Evolutionary conservation across 257 asterid genomes (phyloP).

Genomic region (Salvia rosmarinus): DNA sequence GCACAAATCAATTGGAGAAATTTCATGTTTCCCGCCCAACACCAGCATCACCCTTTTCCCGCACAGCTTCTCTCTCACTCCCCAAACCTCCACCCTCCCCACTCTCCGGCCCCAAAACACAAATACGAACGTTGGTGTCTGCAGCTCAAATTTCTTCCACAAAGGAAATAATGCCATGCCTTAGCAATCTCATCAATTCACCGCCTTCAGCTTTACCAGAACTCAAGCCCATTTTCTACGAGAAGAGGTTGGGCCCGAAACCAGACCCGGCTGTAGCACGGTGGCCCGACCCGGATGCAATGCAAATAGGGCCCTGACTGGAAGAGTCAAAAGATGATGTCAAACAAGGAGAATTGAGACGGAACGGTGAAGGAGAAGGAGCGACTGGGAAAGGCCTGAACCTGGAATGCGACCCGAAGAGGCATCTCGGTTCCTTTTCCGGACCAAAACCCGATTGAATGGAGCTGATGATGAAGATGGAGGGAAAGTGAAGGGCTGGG

Average conservation of each 20-base stretch:
- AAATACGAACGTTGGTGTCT: not conserved
- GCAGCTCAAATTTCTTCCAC: slow-evolving; percentile 9
- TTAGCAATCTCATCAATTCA: slow-evolving; percentile 38
- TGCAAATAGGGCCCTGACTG: slow-evolving; percentile 14
- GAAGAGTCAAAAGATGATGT: slow-evolving; percentile 10
- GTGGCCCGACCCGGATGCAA: slow-evolving; percentile 27
- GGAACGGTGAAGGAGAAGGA: slow-evolving; percentile 22
- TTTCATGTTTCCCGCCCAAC: slow-evolving; percentile 65
- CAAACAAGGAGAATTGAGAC: slow-evolving; percentile 12
- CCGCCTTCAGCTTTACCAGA: slow-evolving; percentile 31
- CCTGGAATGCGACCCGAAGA: slow-evolving; percentile 12
- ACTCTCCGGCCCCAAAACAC: not conserved
- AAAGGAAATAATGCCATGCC: slow-evolving; percentile 50
- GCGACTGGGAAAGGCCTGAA: not conserved
- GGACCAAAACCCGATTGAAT: slow-evolving; percentile 8
- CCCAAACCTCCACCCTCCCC: not conserved
- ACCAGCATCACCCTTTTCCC: slow-evolving; percentile 10
- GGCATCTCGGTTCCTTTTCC: slow-evolving; percentile 11
- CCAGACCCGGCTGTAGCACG: slow-evolving; percentile 3
- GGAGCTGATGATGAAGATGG: slow-evolving; percentile 32
- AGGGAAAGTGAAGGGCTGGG: slow-evolving; percentile 30
- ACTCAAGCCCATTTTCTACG: slow-evolving; percentile 35
- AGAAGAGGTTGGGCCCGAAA: slow-evolving; percentile 15
- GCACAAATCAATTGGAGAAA: slow-evolving; percentile 24
- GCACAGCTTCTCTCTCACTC: slow-evolving; percentile 15